phyloP scores from a whole-genome alignment of 106 monocot species.

The Apostasia shenzhenica region DNA sequence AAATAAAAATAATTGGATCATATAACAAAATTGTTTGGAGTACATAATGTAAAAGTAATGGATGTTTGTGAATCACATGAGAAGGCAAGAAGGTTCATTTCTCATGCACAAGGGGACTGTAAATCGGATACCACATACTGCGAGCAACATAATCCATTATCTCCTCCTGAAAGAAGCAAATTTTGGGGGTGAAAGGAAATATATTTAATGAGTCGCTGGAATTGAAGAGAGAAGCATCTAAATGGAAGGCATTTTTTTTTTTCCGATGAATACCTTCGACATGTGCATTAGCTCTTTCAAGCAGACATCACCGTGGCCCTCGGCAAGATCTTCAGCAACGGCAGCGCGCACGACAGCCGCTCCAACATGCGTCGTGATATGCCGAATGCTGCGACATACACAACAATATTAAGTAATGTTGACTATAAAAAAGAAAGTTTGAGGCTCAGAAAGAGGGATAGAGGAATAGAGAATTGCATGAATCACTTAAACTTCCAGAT shows the following conservation, averaged over 20 bases:
- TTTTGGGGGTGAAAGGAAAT: neutral
- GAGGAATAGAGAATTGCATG: too few species aligned
- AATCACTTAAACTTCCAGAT: too few species aligned
- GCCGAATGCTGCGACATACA: conserved; percentile 61
- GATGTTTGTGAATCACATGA: too few species aligned
- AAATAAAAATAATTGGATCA: too few species aligned
- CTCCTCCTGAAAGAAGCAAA: conserved; percentile 50
- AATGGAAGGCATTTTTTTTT: too few species aligned
- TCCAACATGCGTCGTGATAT: conserved; percentile 85
- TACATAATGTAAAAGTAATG: too few species aligned
- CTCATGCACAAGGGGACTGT: conserved; percentile 88
- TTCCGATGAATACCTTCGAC: conserved; percentile 58
- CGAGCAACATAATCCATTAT: conserved; percentile 56
- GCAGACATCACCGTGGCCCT: conserved; percentile 55
- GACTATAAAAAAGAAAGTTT: too few species aligned
- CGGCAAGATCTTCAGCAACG: conserved; percentile 78
- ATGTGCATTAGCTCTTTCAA: conserved; percentile 53
- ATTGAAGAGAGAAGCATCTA: neutral
- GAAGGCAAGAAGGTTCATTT: conserved; percentile 25
- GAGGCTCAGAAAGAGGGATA: too few species aligned
- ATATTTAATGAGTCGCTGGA: neutral
- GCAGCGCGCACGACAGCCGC: conserved; percentile 76
- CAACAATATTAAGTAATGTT: neutral
- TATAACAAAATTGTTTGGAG: too few species aligned
- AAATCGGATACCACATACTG: conserved; percentile 94